Evolutionary conservation across 306 rosid genomes (phyloP), one percentile per base, ranked within the genome.

Genomic region (barrel medic (Medicago truncatula)): DNA sequence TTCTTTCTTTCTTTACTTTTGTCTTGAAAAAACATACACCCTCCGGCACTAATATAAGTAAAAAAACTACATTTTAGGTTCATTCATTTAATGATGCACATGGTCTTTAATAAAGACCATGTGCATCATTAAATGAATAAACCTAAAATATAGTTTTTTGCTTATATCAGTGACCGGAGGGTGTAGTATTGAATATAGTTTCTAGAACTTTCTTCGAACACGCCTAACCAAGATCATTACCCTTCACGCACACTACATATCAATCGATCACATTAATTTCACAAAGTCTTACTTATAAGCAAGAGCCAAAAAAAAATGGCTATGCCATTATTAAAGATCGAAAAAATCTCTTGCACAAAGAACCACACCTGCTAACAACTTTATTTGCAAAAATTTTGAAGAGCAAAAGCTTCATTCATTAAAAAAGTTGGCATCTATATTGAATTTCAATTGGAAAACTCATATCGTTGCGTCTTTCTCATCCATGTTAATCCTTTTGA

Each of bases 161-260:
- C n/a, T n/a, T n/a, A n/a, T n/a, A n/a, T n/a, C n/a, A n/a, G n/a
- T n/a, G n/a, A n/a, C n/a, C n/a, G n/a, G n/a, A n/a, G n/a, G n/a
- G n/a, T n/a, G n/a, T n/a, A n/a, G n/a, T 28, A 28, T 23, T 23
- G 31, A 28, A 28, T 3, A 28, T 28, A 28, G 31, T 28, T 28
- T 28, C 46, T 63, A 49, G 67, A 80, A 23, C 71, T 72, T 23
- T 47, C 56, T 18, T 71, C 44, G 70, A 28, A 58, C 68, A 63
- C 73, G 73, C 76, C 40, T 62, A 16, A 52, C 40, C 9, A 46
- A 39, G 34, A 53, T 31, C 60, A 74, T 56, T 43, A 67, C 18
- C 66, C 91, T 86, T 88, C 82, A 56, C 92, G 71, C 85, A 58
- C 87, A 83, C 88, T 81, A 15, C 87, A 83, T 74, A 58, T 49